Conservation (phyloP, 306 rosid species). For the Castanea mollissima region DNA sequence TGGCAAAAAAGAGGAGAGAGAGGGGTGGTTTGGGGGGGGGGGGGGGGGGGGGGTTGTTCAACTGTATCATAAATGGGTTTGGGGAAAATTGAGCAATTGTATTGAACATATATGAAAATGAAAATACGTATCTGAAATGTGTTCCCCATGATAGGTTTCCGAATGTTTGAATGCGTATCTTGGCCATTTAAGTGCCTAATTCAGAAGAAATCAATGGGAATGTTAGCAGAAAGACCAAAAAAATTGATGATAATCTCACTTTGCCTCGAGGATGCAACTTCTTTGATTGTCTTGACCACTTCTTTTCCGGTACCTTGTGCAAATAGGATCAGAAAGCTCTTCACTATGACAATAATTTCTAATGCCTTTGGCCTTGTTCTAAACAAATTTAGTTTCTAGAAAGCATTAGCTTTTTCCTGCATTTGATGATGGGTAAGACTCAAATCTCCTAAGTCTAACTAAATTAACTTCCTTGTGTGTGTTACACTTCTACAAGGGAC, state of each 20-base stretch:
- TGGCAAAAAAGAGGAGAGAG: no score
- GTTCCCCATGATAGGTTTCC: not conserved
- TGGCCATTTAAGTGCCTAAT: not conserved
- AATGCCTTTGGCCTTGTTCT: not conserved
- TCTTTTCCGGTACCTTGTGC: not conserved
- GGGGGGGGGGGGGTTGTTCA: not conserved
- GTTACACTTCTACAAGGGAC: no score
- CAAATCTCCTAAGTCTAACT: not conserved
- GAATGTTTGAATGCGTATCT: conserved; percentile 2
- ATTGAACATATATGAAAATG: not conserved
- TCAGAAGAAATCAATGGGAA: not conserved
- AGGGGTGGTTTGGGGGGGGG: no score
- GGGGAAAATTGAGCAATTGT: not conserved
- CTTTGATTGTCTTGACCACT: not conserved
- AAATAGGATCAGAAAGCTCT: not conserved
- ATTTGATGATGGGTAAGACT: not conserved
- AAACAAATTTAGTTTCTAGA: no score
- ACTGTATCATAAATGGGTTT: not conserved
- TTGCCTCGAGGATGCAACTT: not conserved
- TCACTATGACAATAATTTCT: not conserved
- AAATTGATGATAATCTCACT: not conserved
- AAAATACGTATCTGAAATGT: not conserved
- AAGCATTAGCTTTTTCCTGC: not conserved
- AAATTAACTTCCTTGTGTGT: no score
- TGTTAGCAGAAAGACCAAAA: not conserved